Conservation (phyloP, 2,329 filamentous ascomycete species). For the Orbilia ellipsospora region DNA sequence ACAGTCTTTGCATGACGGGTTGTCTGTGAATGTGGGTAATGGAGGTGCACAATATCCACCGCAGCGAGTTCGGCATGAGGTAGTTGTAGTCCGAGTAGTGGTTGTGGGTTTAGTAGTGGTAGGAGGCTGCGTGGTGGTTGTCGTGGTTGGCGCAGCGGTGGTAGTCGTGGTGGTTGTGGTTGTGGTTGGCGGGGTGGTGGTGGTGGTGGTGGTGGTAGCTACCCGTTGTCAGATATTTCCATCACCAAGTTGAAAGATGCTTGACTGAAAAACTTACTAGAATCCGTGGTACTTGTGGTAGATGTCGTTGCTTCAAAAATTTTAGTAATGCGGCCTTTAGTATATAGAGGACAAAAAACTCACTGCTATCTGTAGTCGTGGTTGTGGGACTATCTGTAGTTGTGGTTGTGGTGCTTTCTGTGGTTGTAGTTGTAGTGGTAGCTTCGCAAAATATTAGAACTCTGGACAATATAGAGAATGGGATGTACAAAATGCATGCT, state of each 20-base stretch:
- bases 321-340: too few species aligned
- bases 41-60: conserved; percentile 52
- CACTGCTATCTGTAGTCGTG: too few species aligned
- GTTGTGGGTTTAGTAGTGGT: conserved; percentile 18
- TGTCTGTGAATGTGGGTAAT: conserved; percentile 50
- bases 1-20: conserved; percentile 31
- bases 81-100: conserved; percentile 35
- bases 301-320: too few species aligned
- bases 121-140: conserved; percentile 5
- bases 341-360: too few species aligned
- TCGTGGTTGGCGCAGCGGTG: conserved; percentile 2
- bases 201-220: conserved; percentile 11
- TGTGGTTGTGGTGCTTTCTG: background rate
- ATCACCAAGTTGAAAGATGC: too few species aligned
- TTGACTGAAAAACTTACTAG: too few species aligned
- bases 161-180: conserved; percentile 12
- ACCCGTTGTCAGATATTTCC: too few species aligned
- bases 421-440: background rate
- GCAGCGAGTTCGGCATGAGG: conserved; percentile 42
- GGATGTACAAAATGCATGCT: too few species aligned
- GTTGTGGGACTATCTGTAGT: background rate
- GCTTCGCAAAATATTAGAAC: background rate
- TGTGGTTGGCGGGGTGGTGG: background rate
- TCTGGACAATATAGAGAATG: background rate
- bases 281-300: too few species aligned